Percentiles rank a stretch among this genome's conserved stretches.
Conservation (phyloP, 176 grass and related monocot species). For the Eleusine coracana region DNA sequence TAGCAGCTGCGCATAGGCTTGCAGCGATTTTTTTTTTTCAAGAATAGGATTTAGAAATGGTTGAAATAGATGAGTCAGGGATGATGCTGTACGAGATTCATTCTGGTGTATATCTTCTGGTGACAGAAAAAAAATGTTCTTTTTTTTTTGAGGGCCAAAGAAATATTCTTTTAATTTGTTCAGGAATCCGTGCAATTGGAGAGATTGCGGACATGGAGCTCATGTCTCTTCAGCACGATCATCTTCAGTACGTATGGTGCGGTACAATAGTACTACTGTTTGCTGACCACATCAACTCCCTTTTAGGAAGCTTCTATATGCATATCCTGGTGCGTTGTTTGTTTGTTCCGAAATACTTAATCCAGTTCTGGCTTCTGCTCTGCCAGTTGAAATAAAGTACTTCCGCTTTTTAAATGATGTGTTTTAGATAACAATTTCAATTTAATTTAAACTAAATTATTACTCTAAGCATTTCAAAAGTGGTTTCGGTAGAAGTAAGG, state of each 20-base stretch:
- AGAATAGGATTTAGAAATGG: not conserved
- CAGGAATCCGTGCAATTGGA: not conserved
- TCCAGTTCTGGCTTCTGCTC: no score
- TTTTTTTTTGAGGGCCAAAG: not conserved
- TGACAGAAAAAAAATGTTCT: not conserved
- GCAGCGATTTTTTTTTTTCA: not conserved
- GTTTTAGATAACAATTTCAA: no score
- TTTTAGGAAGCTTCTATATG: no score
- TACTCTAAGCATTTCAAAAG: no score
- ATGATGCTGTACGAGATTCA: not conserved
- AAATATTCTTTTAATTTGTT: no score
- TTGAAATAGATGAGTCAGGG: not conserved
- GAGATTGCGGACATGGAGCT: not conserved
- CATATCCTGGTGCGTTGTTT: no score
- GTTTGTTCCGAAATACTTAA: no score
- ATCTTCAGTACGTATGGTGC: not conserved
- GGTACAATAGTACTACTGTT: not conserved
- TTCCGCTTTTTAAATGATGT: no score
- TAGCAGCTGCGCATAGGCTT: constrained; percentile 12
- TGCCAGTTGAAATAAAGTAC: no score
- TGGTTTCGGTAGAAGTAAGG: no score
- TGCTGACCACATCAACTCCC: not conserved
- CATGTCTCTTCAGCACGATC: not conserved
- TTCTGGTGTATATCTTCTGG: no score
- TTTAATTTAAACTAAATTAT: no score